These are phyloP conservation scores for Aspergillus tamarii DNA, from an alignment of 2,329 filamentous ascomycete genomes.

Conservation along the genomic window DNA sequence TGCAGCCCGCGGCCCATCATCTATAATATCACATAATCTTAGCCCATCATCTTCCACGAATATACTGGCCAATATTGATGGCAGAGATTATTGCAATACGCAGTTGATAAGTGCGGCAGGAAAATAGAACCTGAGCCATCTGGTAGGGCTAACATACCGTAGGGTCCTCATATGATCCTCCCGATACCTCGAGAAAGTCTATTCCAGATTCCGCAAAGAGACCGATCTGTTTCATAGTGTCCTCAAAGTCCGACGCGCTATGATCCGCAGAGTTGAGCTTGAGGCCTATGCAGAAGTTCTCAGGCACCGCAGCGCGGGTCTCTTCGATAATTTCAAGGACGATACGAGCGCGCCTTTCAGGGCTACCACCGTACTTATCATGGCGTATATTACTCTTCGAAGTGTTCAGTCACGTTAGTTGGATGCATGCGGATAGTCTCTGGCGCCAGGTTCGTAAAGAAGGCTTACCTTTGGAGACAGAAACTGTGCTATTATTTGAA, in stretches of 20 bases:
- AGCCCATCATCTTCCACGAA: not conserved
- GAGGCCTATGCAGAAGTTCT: conserved; percentile 44
- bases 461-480: conserved; percentile 34
- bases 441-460: not conserved
- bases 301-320: conserved; percentile 40
- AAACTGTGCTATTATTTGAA: conserved; percentile 17
- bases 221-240: conserved; percentile 61
- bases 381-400: conserved; percentile 27
- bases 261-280: conserved; percentile 52
- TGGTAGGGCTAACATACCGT: conserved; percentile 30
- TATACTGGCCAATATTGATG: not conserved
- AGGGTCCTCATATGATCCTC: conserved; percentile 59
- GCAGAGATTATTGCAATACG: no score
- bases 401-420: not conserved
- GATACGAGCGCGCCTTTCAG: conserved; percentile 43
- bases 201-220: conserved; percentile 46
- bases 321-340: conserved; percentile 44
- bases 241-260: conserved; percentile 28
- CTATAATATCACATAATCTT: not conserved
- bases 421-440: no score
- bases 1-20: not conserved
- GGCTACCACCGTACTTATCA: conserved; percentile 47
- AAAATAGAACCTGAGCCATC: fast-evolving
- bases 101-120: fast-evolving
- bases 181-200: conserved; percentile 69